Evolutionary conservation across 2,329 filamentous ascomycete species (phyloP), one percentile per base, ranked within the genome.

Genomic region (Tolypocladium ovalisporum): DNA sequence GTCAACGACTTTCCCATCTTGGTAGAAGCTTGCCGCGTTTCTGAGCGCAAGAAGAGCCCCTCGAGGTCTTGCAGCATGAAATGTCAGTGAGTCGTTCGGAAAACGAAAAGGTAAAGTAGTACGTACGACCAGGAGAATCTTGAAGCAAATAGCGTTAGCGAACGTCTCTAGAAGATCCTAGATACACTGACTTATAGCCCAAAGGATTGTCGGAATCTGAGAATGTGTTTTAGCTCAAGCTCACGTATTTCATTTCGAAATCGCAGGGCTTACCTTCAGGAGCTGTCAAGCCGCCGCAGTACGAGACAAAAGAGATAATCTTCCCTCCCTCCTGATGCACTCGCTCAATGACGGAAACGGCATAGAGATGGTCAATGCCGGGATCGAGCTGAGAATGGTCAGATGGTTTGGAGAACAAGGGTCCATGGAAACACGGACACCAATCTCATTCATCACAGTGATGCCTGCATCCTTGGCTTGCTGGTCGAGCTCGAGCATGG

Each of bases 371-470:
- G 70, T 90, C 87, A 63, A 90, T 83, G 69, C 86, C 86, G 34
- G 86, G 86, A 71, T 88, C 86, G 34, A 13, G 17, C n/a, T n/a
- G n/a, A 34, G 19, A 32, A 34, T 13, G 4, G 17, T 34, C 29
- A 22, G 29, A 10, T 13, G n/a, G 2, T n/a, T n/a, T 8, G 29
- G 4, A 34, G 8, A 17, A 7, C 9, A 19, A 34, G 10, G 10
- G 19, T n/a, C 6, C 27, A 19, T 12, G 27, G 15, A 12, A 4
- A n/a, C 15, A 32, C 7, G 27, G 12, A 51, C 47, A 61, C 90
- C 90, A 69, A 96, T 95, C 82, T 97, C 93, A 76, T 97, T 97
- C 88, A 97, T 92, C 70, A 97, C 92, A 13, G 90, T 96, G 70
- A 97, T 97, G 60, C 91, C 92, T 22, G 93, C 93, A 62, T 87